These are phyloP conservation scores for Sedum album DNA, from an alignment of 164 flowering plant species.

Conservation along the genomic window DNA sequence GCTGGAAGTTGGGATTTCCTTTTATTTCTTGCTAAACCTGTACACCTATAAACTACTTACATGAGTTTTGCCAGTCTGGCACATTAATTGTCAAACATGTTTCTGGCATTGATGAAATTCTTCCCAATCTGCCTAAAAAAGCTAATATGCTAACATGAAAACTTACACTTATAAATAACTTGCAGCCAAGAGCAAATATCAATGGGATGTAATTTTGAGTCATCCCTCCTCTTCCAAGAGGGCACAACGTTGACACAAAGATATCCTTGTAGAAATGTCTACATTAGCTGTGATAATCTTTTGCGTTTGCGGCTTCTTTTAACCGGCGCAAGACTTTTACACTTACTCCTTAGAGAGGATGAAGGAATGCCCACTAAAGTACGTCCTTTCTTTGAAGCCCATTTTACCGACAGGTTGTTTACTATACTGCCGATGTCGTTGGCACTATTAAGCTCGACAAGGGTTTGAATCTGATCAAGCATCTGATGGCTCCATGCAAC, in stretches of 20 bases:
- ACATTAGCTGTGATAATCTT: constrained; percentile 44
- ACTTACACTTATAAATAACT: neutral
- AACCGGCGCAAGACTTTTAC: constrained; percentile 15
- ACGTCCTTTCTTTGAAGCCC: constrained; percentile 66
- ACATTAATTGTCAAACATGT: neutral
- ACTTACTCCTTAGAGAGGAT: constrained; percentile 12
- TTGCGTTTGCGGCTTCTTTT: constrained; percentile 50
- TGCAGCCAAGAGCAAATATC: neutral
- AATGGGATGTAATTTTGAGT: neutral
- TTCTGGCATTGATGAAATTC: neutral
- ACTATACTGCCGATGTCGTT: constrained; percentile 54
- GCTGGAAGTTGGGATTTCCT: neutral
- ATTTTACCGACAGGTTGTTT: constrained; percentile 56
- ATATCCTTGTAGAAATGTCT: constrained; percentile 1
- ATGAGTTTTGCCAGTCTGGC: neutral
- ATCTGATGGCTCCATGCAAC: constrained; percentile 68
- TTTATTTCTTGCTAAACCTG: neutral
- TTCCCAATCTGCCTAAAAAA: neutral
- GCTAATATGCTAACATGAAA: neutral
- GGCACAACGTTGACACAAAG: neutral
- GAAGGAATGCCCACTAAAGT: constrained; percentile 47
- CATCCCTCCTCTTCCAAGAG: neutral
- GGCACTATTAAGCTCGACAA: constrained; percentile 54
- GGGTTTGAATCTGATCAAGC: constrained; percentile 59
- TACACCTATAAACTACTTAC: too few species aligned